Base-by-base conservation (phyloP, 1,284 basidiomycete genomes). In the Trichosporon sp. region DNA sequence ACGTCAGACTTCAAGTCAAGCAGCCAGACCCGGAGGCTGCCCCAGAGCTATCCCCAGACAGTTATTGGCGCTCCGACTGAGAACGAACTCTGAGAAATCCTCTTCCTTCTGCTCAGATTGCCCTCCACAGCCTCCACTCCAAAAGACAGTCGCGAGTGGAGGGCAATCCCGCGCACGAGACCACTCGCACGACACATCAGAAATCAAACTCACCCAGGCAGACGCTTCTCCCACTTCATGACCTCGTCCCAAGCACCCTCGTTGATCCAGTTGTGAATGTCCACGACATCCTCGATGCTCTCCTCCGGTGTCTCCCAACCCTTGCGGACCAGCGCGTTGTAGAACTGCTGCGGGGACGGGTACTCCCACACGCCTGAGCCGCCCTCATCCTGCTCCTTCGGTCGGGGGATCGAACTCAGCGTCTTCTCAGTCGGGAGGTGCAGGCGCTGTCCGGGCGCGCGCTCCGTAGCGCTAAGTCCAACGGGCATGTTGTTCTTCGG, bases 231-330 rank as follows among this genome's bases (percentile, higher is more conserved):
- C 96, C 96, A 99, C 76, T 88, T 89, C 68, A 93, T 79, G 16
- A 99, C 95, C 81, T 99, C 92, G 64, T 88, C 82, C 96, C 96
- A 99, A 6, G 95, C 96, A 73, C 89, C 85, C 81, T 99, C 96
- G 74, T 99, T 99, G 78, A 99, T 80, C 73, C 95, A 98, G 77
- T 99, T 99, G 80, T 99, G 96, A 37, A 99, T 97, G 62, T 93
- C 88, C 37, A 99, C 96, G 91, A 99, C 97, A 56, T 88, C 92
- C 78, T 95, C 94, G 44, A 99, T 87, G 77, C 93, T 89, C 75
- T 98, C 93, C 80, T 96, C 95, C 0, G 94, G 93, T 3, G 96
- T 96, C 80, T 96, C 94, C 92, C 91, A 95, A 1, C 96, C 96
- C 78, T 99, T 99, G 69, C 95, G 84, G 14, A 92, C 91, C 7